Conservation (phyloP, 139 green algal genomes). For the Limnomonas spitsbergensis region DNA sequence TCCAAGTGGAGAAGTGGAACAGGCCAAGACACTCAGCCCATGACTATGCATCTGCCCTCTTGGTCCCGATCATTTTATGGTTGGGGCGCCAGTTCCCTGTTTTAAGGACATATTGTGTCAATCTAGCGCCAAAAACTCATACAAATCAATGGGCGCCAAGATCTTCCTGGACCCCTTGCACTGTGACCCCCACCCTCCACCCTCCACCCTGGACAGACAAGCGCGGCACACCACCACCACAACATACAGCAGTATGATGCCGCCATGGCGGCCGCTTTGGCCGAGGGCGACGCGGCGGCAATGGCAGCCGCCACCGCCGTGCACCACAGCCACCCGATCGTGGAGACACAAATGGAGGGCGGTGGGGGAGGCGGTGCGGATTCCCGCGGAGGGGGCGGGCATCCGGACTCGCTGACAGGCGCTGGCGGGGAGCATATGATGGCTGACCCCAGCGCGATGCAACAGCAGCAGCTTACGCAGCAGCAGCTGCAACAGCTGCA, state of each 20-base stretch:
- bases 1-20: too few relatives aligned
- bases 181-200: too few relatives aligned
- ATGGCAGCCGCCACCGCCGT: too few relatives aligned
- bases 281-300: neutral
- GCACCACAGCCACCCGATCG: neutral
- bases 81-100: too few relatives aligned
- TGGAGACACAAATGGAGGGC: constrained; percentile 1
- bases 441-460: neutral
- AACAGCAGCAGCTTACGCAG: neutral
- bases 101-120: too few relatives aligned
- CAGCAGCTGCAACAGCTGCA: neutral
- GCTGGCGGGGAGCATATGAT: neutral
- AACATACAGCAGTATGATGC: neutral
- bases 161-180: too few relatives aligned
- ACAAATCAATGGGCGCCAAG: too few relatives aligned
- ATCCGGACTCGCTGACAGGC: neutral
- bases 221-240: neutral
- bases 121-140: too few relatives aligned
- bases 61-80: too few relatives aligned
- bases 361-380: neutral
- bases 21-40: too few relatives aligned
- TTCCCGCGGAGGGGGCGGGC: neutral
- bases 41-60: too few relatives aligned
- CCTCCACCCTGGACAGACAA: too few relatives aligned
- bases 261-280: neutral